phyloP scores from a whole-genome alignment of 2,329 filamentous ascomycete species.

The Trichoderma atrobrunneum region DNA sequence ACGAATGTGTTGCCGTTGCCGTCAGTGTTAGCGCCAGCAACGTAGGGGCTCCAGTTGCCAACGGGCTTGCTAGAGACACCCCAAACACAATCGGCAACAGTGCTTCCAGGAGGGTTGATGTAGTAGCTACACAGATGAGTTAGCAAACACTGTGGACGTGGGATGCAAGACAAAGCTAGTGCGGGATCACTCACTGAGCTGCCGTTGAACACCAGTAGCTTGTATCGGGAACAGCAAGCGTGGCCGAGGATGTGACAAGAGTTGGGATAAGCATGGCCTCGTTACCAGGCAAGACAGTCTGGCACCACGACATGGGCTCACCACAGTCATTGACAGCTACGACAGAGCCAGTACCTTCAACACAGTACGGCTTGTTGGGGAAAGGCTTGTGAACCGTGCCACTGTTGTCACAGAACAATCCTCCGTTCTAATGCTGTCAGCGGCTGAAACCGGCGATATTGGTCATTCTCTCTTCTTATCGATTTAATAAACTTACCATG shows the following conservation, averaged over 20 bases:
- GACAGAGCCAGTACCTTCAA: conserved; percentile 64
- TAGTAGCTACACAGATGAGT: conserved; percentile 57
- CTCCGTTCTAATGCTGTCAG: conserved; percentile 58
- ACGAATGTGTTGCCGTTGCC: conserved; percentile 64
- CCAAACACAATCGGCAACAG: conserved; percentile 67
- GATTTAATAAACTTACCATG: conserved; percentile 56
- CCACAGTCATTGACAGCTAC: conserved; percentile 64
- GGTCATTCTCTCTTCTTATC: neutral
- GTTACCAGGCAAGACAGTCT: conserved; percentile 75
- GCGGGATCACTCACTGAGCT: conserved; percentile 59
- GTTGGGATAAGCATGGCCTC: conserved; percentile 82
- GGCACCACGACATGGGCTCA: conserved; percentile 66
- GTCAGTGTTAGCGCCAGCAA: conserved; percentile 72
- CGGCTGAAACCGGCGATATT: neutral
- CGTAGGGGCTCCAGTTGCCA: conserved; percentile 77
- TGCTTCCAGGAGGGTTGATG: conserved; percentile 70
- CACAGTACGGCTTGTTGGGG: conserved; percentile 64
- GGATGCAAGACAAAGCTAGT: neutral
- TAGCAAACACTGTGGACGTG: neutral
- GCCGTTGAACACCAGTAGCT: conserved; percentile 71
- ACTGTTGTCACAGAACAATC: conserved; percentile 65
- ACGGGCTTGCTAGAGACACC: conserved; percentile 59
- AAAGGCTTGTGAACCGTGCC: conserved; percentile 70
- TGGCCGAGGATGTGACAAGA: conserved; percentile 54
- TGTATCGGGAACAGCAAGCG: conserved; percentile 66